Evolutionary conservation across 177 flowering plant species (phyloP), one percentile per base, ranked within the genome.

Genomic region (Vitis hybrid): DNA sequence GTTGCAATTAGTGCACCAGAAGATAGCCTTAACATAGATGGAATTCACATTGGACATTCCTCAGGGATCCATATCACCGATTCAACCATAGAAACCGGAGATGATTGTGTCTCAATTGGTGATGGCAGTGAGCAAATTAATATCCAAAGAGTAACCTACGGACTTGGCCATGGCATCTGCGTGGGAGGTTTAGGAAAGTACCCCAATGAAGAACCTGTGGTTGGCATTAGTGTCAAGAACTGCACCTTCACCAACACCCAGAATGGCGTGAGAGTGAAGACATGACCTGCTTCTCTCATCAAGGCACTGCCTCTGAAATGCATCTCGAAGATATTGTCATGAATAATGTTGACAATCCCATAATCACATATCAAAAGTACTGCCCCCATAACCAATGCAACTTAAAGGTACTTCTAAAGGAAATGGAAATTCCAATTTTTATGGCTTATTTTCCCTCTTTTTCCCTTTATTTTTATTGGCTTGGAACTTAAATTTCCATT

Each of bases 71-170:
- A 61, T 1, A 70, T 82, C 15, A 19, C 21, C 0, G n/a, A 82
- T 17, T 12, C 80, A 0, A 23, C 2, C 11, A 79, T 84, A 19
- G 49, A 39, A 7, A 84, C 85, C 1, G 87, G 85, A 0, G 85
- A 84, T 21, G 85, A 84, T 30, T 82, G 87, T 18, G 59, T 84
- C 70, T 84, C 87, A 6, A 32, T 84, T 6, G 85, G 85, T 1
- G 75, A 74, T 8, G 82, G 85, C 0, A 71, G 64, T 59, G 6
- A 55, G 21, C 18, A 77, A 1, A 19, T 84, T 0, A 11, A 2
- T 0, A 23, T 84, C n/a, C 11, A n/a, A 2, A 56, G 65, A 1
- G 81, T 84, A 0, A 71, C 57, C 0, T 84, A 85, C 30, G 85
- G 85, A 58, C 78, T 80, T 0, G 84, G 81, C 2, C 80, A 78